Evolutionary conservation across 2,329 filamentous ascomycete species (phyloP).

Genomic region (Shiraia sp.): DNA sequence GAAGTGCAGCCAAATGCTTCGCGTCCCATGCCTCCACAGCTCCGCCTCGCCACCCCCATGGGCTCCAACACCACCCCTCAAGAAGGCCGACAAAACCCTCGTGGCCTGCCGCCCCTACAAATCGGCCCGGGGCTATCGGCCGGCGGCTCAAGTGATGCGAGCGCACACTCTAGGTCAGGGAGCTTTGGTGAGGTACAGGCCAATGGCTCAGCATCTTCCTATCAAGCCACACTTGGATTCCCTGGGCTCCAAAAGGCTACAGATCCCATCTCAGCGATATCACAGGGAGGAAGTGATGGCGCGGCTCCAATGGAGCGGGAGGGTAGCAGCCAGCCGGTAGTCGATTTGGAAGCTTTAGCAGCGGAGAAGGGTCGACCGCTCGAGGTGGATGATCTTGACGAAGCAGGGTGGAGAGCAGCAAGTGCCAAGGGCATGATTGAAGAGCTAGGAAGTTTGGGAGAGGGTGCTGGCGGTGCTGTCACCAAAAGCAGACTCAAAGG

Average conservation of each 20-base stretch:
- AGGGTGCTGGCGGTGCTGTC: constrained; percentile 94
- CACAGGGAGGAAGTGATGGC: constrained; percentile 72
- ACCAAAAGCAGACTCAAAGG: constrained; percentile 87
- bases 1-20: constrained; percentile 40
- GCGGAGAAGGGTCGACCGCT: constrained; percentile 80
- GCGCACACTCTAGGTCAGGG: constrained; percentile 78
- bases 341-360: constrained; percentile 77
- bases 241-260: constrained; percentile 70
- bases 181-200: constrained; percentile 81
- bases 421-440: constrained; percentile 85
- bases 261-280: constrained; percentile 87
- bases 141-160: constrained; percentile 78
- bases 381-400: constrained; percentile 93
- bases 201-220: constrained; percentile 87
- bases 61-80: constrained; percentile 75
- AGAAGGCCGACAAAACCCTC: constrained; percentile 61
- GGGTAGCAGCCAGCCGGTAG: constrained; percentile 75
- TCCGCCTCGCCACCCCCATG: constrained; percentile 87
- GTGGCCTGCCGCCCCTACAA: constrained; percentile 60
- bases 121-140: constrained; percentile 61
- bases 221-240: constrained; percentile 76
- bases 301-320: constrained; percentile 77
- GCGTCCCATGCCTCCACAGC: constrained; percentile 70
- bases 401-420: constrained; percentile 92
- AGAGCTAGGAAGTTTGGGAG: constrained; percentile 86